Evolutionary conservation across 1,284 basidiomycete species (phyloP).

Genomic region (Ganoderma resinaceum): DNA sequence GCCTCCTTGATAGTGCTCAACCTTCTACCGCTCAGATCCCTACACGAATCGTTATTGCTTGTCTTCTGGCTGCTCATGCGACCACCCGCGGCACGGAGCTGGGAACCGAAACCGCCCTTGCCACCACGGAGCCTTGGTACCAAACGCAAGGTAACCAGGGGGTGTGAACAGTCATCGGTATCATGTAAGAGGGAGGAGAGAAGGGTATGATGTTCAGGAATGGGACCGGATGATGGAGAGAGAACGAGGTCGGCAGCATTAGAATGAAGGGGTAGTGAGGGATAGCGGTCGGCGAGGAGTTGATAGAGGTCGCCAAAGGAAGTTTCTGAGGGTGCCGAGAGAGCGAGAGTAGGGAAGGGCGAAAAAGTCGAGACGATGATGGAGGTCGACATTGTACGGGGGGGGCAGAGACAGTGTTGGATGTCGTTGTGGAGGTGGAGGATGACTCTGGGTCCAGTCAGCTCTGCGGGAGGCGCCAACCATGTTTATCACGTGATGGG

Average conservation of each 20-base stretch:
- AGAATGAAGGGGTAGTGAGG: constrained; percentile 55
- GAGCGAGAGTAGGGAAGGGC: constrained; percentile 77
- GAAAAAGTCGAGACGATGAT: constrained; percentile 78
- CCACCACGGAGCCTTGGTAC: constrained; percentile 82
- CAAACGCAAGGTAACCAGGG: constrained; percentile 68
- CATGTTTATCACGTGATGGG: too few species aligned
- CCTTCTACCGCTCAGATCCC: constrained; percentile 90
- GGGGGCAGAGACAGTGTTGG: not conserved
- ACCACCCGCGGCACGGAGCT: constrained; percentile 95
- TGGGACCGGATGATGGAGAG: constrained; percentile 57
- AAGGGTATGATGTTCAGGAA: constrained; percentile 48
- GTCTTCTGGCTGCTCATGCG: constrained; percentile 97
- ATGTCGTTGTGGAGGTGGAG: constrained; percentile 13
- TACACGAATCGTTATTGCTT: constrained; percentile 94
- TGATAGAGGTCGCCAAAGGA: constrained; percentile 57
- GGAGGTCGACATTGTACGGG: constrained; percentile 51
- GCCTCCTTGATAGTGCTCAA: constrained; percentile 97
- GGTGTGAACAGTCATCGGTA: constrained; percentile 20
- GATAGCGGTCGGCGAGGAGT: constrained; percentile 64
- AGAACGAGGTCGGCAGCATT: constrained; percentile 50
- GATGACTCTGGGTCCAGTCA: not conserved
- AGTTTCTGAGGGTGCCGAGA: constrained; percentile 62
- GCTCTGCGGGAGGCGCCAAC: too few species aligned
- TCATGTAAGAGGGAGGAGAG: constrained; percentile 52
- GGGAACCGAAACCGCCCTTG: constrained; percentile 97